Percentiles rank a stretch among this genome's conserved stretches.
Conservation (phyloP, 1,284 basidiomycete genomes). For the Malassezia cuniculi region DNA sequence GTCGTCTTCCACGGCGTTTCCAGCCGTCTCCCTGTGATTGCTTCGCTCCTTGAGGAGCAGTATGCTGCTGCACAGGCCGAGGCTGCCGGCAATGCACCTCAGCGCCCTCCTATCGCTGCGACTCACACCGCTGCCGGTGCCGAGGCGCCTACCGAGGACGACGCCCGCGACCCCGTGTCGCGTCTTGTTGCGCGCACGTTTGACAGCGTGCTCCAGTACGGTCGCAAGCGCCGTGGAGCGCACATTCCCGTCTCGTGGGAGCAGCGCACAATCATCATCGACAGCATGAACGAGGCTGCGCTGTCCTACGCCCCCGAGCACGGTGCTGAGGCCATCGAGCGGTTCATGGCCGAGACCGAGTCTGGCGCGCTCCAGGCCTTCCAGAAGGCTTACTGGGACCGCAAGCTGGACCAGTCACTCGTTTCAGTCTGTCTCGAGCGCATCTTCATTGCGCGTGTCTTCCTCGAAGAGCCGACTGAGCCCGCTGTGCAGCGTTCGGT, state of each 20-base stretch:
- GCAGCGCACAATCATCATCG: slow-evolving; percentile 6
- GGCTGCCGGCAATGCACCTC: neutral
- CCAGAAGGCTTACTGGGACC: slow-evolving; percentile 12
- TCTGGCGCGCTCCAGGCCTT: slow-evolving; percentile 1
- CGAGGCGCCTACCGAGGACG: slow-evolving; percentile 1
- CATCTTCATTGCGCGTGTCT: slow-evolving; percentile 14
- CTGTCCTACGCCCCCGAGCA: slow-evolving; percentile 10
- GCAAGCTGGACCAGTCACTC: slow-evolving; percentile 12
- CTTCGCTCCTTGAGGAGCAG: slow-evolving; percentile 9
- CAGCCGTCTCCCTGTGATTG: slow-evolving; percentile 11
- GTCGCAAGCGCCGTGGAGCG: slow-evolving; percentile 14
- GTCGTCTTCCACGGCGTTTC: slow-evolving; percentile 13
- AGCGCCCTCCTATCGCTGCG: neutral
- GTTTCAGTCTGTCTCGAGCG: slow-evolving; percentile 13
- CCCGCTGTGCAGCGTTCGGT: slow-evolving; percentile 10
- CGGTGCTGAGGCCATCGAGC: slow-evolving; percentile 10
- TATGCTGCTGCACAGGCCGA: slow-evolving; percentile 3
- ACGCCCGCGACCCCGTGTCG: slow-evolving; percentile 9
- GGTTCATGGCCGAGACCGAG: slow-evolving; percentile 10
- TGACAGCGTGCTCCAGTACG: slow-evolving; percentile 10
- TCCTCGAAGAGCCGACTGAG: slow-evolving; percentile 14
- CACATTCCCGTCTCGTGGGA: slow-evolving; percentile 13
- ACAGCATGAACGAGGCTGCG: slow-evolving; percentile 7
- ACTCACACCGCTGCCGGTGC: neutral
- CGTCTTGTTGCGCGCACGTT: slow-evolving; percentile 9